A percentile compares a stretch with the other conserved stretches of the same genome.
phyloP scores from a whole-genome alignment of 306 rosid species.

The Prinsepia uniflora region DNA sequence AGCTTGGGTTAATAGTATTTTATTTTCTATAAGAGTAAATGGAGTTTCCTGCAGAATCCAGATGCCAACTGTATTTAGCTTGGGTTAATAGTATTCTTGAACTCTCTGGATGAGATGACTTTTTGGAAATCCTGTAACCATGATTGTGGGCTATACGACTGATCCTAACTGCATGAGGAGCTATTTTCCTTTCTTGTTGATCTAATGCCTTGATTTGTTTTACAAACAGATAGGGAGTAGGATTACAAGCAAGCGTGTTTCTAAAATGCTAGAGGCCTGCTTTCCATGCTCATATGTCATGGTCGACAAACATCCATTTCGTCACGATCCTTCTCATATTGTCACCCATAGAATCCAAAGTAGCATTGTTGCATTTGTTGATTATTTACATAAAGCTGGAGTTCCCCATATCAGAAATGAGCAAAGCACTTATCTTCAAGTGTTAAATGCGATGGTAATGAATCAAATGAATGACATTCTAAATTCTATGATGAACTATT shows the following conservation, averaged over 20 bases:
- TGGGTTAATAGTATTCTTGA: neutral
- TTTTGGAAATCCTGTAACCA: neutral
- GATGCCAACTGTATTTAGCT: too few relatives aligned
- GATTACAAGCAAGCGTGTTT: constrained; percentile 83
- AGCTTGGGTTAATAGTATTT: too few relatives aligned
- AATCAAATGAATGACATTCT: constrained; percentile 21
- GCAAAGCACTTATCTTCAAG: constrained; percentile 50
- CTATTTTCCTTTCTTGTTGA: constrained; percentile 1
- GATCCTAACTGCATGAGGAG: constrained; percentile 7
- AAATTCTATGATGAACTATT: constrained; percentile 1
- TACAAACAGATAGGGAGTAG: constrained; percentile 80
- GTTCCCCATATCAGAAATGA: constrained; percentile 43
- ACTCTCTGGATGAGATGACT: neutral
- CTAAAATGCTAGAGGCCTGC: constrained; percentile 71
- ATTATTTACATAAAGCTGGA: constrained; percentile 45
- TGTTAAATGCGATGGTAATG: constrained; percentile 71
- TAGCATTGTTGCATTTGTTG: constrained; percentile 56
- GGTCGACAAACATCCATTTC: constrained; percentile 83
- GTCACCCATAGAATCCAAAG: constrained; percentile 77
- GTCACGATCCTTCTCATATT: constrained; percentile 89
- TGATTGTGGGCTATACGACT: constrained; percentile 5
- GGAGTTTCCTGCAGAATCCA: neutral
- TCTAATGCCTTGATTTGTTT: constrained; percentile 13
- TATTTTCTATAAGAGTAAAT: neutral
- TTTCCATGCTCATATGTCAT: constrained; percentile 69